A percentile compares a stretch with the other conserved stretches of the same genome.
Evolutionary conservation across 805 yeast genomes (phyloP).

Genomic region (Maudiozyma serrabonitensis): DNA sequence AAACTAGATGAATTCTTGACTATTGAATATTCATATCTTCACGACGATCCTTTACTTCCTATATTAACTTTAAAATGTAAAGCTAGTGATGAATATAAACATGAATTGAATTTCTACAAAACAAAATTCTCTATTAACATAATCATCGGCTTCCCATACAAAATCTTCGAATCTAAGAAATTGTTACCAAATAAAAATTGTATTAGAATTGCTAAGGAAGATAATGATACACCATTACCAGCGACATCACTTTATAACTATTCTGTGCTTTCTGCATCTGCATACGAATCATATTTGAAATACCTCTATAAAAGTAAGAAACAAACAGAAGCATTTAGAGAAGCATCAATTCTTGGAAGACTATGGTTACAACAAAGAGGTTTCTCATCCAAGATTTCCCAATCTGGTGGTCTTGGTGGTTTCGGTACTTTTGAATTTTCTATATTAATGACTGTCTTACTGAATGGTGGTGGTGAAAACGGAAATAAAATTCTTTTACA

Average conservation of each 20-base stretch:
- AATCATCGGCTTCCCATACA: slow-evolving; percentile 62
- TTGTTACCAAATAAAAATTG: slow-evolving; percentile 74
- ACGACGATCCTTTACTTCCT: slow-evolving; percentile 74
- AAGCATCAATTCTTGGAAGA: slow-evolving; percentile 79
- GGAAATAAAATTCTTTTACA: slow-evolving; percentile 71
- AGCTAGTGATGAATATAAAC: slow-evolving; percentile 5
- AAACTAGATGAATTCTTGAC: slow-evolving; percentile 37
- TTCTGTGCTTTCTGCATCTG: slow-evolving; percentile 58
- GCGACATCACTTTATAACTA: slow-evolving; percentile 80
- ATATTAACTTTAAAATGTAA: slow-evolving; percentile 51
- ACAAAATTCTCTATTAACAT: slow-evolving; percentile 66
- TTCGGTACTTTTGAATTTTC: slow-evolving; percentile 92
- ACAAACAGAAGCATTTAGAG: slow-evolving; percentile 70
- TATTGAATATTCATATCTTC: slow-evolving; percentile 56
- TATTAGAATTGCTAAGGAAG: slow-evolving; percentile 54
- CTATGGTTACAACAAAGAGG: slow-evolving; percentile 90
- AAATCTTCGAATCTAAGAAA: slow-evolving; percentile 64
- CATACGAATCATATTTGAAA: slow-evolving; percentile 62
- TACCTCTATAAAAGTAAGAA: slow-evolving; percentile 68
- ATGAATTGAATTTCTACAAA: slow-evolving; percentile 50
- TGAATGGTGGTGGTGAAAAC: slow-evolving; percentile 71
- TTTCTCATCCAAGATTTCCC: slow-evolving; percentile 48
- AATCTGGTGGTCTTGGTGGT: slow-evolving; percentile 50
- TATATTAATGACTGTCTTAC: slow-evolving; percentile 64
- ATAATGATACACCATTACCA: slow-evolving; percentile 40